Base-by-base conservation (phyloP, 176 grass and related monocot species). In the Musa schizocarpa region DNA sequence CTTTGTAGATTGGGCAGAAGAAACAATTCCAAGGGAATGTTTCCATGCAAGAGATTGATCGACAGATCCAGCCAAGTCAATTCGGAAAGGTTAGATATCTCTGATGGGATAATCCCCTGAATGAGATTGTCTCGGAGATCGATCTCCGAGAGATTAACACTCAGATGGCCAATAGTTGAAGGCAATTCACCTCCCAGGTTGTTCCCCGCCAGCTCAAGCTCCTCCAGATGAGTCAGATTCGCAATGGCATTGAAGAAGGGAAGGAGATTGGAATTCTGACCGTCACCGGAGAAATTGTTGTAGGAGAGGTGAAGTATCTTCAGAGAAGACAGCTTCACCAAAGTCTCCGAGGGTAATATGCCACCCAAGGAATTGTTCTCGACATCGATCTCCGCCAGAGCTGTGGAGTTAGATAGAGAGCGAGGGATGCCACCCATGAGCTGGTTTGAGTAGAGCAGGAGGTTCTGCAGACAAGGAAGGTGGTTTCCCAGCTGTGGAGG, bases 31-130 rank as follows among this genome's bases (percentile, higher is more conserved):
- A 59, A 71, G 53, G 77, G 66, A 50, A 79, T 56, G 11, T 17
- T 57, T 34, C 77, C 77, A 79, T 79, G 17, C 25, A 79, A 58
- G 16, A 56, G 52, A 79, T 79, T 79, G 52, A 70, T 79, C 58
- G 65, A 69, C 29, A 79, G 27, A 23, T 69, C 11, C 19, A 79
- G 26, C n/a, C 5, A 69, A 16, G 21, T 58, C 66, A 79, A 69
- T 27, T 71, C 69, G 77, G 26, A 50, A 56, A 78, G 77, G 9
- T 58, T 58, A 48, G 65, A 57, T 4, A 79, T 43, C 3, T 58
- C 59, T 69, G 53, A 69, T 57, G 77, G 77, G 17, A 79, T 79
- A 16, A 27, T 66, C n/a, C 77, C 77, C 48, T 24, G 23, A 27
- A 79, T 69, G 25, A 50, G 53, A 58, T 77, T 77, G 4, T 65